Conservation (phyloP, 129 eudicot genomes). For the Artemisia argyi region DNA sequence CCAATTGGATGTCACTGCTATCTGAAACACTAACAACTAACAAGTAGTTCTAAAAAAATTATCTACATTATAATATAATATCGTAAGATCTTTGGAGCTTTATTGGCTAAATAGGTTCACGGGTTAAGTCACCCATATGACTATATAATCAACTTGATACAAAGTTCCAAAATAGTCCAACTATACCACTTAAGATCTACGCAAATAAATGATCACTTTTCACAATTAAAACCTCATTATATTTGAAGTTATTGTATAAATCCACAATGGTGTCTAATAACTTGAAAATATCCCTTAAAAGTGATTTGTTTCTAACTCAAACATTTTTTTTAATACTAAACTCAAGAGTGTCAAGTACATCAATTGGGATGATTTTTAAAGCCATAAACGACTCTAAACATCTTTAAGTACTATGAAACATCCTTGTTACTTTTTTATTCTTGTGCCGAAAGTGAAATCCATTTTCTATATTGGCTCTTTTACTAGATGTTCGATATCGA, state of each 20-base stretch:
- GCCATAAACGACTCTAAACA: too few relatives aligned
- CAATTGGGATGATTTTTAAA: too few relatives aligned
- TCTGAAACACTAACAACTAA: too few relatives aligned
- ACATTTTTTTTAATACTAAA: neutral
- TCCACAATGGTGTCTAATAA: neutral
- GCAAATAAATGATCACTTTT: neutral
- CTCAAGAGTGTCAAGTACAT: too few relatives aligned
- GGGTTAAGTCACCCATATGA: constrained; percentile 22
- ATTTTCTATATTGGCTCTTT: too few relatives aligned
- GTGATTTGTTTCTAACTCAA: neutral
- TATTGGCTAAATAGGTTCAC: neutral
- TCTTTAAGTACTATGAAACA: too few relatives aligned
- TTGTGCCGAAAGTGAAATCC: too few relatives aligned
- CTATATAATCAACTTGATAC: constrained; percentile 6
- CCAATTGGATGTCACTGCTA: too few relatives aligned
- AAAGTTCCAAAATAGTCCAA: constrained; percentile 17
- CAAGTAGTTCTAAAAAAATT: too few relatives aligned
- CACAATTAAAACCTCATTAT: neutral
- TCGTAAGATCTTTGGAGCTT: neutral
- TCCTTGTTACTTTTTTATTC: too few relatives aligned
- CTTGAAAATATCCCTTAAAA: neutral
- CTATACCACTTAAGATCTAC: constrained; percentile 5
- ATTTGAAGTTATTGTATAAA: neutral
- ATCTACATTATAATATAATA: too few relatives aligned
- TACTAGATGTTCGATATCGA: too few relatives aligned